Evolutionary conservation across 1,284 basidiomycete species (phyloP).

Genomic region (Ceratobasidium sp.): DNA sequence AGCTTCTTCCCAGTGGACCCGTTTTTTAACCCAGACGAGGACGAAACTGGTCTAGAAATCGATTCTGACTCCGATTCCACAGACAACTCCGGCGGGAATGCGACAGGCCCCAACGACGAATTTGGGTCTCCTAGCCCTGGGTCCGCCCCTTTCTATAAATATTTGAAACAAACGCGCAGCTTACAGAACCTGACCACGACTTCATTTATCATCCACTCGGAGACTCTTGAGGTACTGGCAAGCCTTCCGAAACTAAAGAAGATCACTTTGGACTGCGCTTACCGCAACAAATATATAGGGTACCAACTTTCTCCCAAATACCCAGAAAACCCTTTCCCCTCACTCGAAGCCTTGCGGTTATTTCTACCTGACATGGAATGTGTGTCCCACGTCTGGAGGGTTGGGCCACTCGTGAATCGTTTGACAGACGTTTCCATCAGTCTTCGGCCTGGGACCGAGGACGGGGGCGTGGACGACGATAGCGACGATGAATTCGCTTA

Average conservation of each 20-base stretch:
- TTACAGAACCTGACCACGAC: neutral
- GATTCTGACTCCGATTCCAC: no score
- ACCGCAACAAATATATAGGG: neutral
- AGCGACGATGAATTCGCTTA: neutral
- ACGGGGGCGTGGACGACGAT: no score
- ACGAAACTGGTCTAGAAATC: neutral
- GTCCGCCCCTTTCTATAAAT: neutral
- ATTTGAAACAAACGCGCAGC: neutral
- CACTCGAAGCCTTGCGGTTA: neutral
- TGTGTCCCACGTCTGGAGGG: neutral
- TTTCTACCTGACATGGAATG: neutral
- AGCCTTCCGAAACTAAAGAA: neutral
- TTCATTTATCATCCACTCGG: neutral
- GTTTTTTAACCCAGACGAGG: neutral
- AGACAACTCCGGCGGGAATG: no score
- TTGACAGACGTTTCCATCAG: neutral
- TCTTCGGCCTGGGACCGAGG: neutral
- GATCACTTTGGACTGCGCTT: neutral
- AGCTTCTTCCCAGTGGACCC: neutral
- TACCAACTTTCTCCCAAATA: neutral
- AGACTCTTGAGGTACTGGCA: neutral
- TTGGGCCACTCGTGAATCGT: neutral
- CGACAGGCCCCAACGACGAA: no score
- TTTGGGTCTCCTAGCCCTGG: no score
- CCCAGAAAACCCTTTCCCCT: neutral